Percentiles rank a stretch among this genome's conserved stretches.
Evolutionary conservation across 1,139 yeast genomes (phyloP).

Genomic region (Diutina scorzettiae): DNA sequence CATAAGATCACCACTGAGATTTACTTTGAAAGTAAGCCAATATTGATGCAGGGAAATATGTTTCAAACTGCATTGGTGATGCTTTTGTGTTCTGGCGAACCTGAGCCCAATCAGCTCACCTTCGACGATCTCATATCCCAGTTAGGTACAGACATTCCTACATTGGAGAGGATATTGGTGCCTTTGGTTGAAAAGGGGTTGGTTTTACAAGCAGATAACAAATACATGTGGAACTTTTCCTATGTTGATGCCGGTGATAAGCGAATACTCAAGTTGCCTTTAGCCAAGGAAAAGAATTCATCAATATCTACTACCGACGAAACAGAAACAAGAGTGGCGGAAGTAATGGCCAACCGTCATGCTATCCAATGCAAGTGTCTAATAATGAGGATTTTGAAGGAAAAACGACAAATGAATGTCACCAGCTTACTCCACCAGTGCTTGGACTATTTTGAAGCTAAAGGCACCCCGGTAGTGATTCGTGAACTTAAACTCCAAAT

Average conservation of each 20-base stretch:
- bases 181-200: not conserved
- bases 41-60: not conserved
- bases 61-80: not conserved
- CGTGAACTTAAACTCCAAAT: not conserved
- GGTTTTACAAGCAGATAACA: not conserved
- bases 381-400: conserved; percentile 1
- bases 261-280: not conserved
- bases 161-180: not conserved
- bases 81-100: not conserved
- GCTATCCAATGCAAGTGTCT: not conserved
- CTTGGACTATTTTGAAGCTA: not conserved
- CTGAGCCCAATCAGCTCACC: not conserved
- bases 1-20: not conserved
- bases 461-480: not conserved
- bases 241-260: not conserved
- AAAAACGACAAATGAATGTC: not conserved
- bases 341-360: not conserved
- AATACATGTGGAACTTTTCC: not conserved
- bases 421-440: not conserved
- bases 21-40: not conserved
- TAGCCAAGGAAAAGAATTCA: not conserved
- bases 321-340: not conserved
- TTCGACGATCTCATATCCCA: not conserved
- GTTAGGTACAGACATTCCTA: not conserved
- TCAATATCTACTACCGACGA: not conserved